A percentile compares a stretch with the other conserved stretches of the same genome.
These are phyloP conservation scores for Naegleria lovaniensis DNA, from an alignment of 208 protist genomes.

Conservation along the genomic window DNA sequence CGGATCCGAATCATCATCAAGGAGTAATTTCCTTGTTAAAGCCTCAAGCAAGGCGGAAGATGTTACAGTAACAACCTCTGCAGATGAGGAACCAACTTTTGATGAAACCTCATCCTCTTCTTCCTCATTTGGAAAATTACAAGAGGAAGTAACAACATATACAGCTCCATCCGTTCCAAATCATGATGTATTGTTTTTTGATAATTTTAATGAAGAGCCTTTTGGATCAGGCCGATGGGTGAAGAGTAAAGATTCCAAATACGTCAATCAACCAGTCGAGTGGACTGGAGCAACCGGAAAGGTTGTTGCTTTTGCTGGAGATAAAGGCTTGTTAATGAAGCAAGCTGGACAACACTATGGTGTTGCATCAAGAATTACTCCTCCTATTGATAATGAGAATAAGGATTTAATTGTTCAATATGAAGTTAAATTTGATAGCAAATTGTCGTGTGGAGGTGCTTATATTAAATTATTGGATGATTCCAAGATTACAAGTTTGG, in stretches of 20 bases:
- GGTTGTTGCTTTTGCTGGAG: neutral
- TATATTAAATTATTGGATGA: slow-evolving; percentile 84
- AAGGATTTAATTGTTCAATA: slow-evolving; percentile 82
- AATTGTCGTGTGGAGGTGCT: slow-evolving; percentile 78
- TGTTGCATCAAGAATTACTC: slow-evolving; percentile 45
- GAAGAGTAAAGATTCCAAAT: neutral
- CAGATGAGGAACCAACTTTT: too few relatives aligned
- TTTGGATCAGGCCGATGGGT: neutral
- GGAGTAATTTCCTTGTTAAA: too few relatives aligned
- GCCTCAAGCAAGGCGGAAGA: too few relatives aligned
- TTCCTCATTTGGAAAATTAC: too few relatives aligned
- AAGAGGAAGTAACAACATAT: neutral
- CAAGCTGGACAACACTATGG: neutral
- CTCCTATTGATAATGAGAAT: slow-evolving; percentile 66
- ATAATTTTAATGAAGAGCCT: slow-evolving; percentile 22
- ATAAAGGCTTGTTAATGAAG: neutral
- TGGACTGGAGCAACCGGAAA: neutral
- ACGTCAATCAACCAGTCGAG: neutral
- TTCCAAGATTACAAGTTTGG: slow-evolving; percentile 52
- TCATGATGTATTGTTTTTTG: slow-evolving; percentile 2
- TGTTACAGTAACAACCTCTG: too few relatives aligned
- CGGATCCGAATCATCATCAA: too few relatives aligned
- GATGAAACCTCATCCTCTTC: too few relatives aligned
- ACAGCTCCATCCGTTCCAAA: neutral
- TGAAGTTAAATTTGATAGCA: slow-evolving; percentile 75